Conservation (phyloP, 164 flowering plant genomes). For the Kingdonia uniflora region DNA sequence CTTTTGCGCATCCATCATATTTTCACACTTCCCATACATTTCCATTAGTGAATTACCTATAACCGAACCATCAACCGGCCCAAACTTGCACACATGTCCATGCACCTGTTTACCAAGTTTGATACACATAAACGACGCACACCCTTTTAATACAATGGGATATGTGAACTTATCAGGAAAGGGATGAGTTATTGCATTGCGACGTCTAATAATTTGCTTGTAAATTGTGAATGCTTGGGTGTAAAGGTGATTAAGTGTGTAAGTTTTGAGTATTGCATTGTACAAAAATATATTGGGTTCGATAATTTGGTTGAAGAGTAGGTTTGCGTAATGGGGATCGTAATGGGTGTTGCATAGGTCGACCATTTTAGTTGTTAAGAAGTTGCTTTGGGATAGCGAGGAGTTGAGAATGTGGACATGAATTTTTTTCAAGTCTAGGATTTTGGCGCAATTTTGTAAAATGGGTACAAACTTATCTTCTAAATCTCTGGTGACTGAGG, state of each 20-base stretch:
- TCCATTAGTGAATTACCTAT: slow-evolving; percentile 48
- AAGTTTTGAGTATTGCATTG: slow-evolving; percentile 53
- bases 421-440: slow-evolving; percentile 35
- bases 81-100: slow-evolving; percentile 43
- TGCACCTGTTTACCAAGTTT: slow-evolving; percentile 54
- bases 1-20: slow-evolving; percentile 29
- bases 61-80: slow-evolving; percentile 21
- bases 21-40: slow-evolving; percentile 51
- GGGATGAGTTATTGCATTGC: slow-evolving; percentile 9
- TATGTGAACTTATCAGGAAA: slow-evolving; percentile 55
- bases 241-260: slow-evolving; percentile 26
- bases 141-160: slow-evolving; percentile 52
- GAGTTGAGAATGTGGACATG: slow-evolving; percentile 45
- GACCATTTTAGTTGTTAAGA: slow-evolving; percentile 61
- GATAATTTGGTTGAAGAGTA: slow-evolving; percentile 36
- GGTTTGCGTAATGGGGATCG: slow-evolving; percentile 29
- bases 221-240: slow-evolving; percentile 18
- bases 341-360: slow-evolving; percentile 33
- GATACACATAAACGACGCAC: slow-evolving; percentile 27
- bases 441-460: slow-evolving; percentile 29
- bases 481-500: slow-evolving; percentile 27
- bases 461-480: slow-evolving; percentile 44
- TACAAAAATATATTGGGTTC: slow-evolving; percentile 55
- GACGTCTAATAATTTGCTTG: slow-evolving; percentile 33
- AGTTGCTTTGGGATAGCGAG: slow-evolving; percentile 53